Base-by-base conservation (phyloP, 305 asterid species). In the Euphrasia arctica region DNA sequence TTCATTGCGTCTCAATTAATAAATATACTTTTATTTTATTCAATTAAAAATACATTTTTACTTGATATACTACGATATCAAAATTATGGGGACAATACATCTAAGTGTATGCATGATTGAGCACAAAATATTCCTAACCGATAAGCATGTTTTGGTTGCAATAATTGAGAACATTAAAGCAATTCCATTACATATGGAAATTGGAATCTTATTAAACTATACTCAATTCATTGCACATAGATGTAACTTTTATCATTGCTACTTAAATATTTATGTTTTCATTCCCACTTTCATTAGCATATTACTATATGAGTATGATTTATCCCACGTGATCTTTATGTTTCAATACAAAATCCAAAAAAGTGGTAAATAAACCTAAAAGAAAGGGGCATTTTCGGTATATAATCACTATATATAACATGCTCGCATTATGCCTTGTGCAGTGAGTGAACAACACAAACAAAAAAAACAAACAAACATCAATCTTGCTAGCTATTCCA, bases 271-370 rank as follows among this genome's bases (percentile, higher is more conserved):
- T 54, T 54, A 5, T 22, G 27, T 7, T 27, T 50, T 51, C 12
- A 36, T 50, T 65, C 52, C 64, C 67, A 57, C 60, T 61, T 34
- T 22, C 11, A 5, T 4, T 43, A 54, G 42, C 60, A 54, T 39
- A 62, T 15, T 25, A 43, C 54, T 11, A 6, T 49, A 5, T 7
- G 58, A 36, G 15, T 51, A 5, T 27, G 58, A 47, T 34, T 63
- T 67, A 32, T 47, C 59, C 61, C 78, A 77, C 71, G 81, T 77
- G 81, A 45, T 62, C 5, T 73, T 62, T 66, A 25, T 50, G 27
- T 5, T 50, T 49, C 2, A 50, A 12, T 5, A n/a, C 22, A 7
- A 51, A 51, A 8, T 52, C 65, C 58, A 5, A 27, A 36, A 51
- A 52, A 42, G 29, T 48, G 8, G 65, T 62, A 60, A 66, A 54